Evolutionary conservation across 1,284 basidiomycete species (phyloP).

Genomic region (Fereydounia khargensis): DNA sequence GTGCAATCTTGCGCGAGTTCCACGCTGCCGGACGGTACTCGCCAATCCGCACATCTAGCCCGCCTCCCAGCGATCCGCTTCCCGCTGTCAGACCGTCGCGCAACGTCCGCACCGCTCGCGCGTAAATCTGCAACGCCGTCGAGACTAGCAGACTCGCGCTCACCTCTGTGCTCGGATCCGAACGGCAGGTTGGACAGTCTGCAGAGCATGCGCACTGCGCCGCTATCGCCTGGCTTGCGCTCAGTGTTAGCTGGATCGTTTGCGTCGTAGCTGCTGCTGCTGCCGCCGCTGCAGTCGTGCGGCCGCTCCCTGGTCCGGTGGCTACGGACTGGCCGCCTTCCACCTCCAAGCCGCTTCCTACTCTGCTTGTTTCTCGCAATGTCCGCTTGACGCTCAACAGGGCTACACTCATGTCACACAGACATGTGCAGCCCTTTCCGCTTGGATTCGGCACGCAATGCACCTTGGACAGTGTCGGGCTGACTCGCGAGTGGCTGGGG

Average conservation of each 20-base stretch:
- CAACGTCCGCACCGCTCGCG: slow-evolving; percentile 47
- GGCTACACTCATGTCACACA: slow-evolving; percentile 47
- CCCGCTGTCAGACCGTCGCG: slow-evolving; percentile 36
- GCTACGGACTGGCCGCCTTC: too few species aligned
- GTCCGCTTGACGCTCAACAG: slow-evolving; percentile 44
- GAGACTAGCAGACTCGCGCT: slow-evolving; percentile 46
- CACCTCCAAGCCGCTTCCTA: background rate
- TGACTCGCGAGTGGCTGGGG: too few species aligned
- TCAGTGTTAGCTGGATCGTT: slow-evolving; percentile 49
- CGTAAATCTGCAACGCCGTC: slow-evolving; percentile 55
- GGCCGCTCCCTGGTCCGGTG: too few species aligned
- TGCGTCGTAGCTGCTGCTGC: slow-evolving; percentile 5
- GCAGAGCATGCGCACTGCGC: slow-evolving; percentile 51
- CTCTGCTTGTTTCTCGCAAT: slow-evolving; percentile 14
- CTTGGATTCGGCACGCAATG: slow-evolving; percentile 54
- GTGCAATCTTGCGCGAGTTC: slow-evolving; percentile 52
- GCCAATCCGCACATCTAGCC: slow-evolving; percentile 49
- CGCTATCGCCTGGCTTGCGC: slow-evolving; percentile 46
- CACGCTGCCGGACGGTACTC: slow-evolving; percentile 33
- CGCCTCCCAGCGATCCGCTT: slow-evolving; percentile 1
- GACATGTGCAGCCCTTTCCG: slow-evolving; percentile 53
- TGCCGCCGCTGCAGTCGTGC: background rate
- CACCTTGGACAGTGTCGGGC: slow-evolving; percentile 44
- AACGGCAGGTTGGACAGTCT: slow-evolving; percentile 53
- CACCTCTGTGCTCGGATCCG: slow-evolving; percentile 39